Conservation (phyloP, 2,329 filamentous ascomycete genomes). For the Hirsutella rhossiliensis region DNA sequence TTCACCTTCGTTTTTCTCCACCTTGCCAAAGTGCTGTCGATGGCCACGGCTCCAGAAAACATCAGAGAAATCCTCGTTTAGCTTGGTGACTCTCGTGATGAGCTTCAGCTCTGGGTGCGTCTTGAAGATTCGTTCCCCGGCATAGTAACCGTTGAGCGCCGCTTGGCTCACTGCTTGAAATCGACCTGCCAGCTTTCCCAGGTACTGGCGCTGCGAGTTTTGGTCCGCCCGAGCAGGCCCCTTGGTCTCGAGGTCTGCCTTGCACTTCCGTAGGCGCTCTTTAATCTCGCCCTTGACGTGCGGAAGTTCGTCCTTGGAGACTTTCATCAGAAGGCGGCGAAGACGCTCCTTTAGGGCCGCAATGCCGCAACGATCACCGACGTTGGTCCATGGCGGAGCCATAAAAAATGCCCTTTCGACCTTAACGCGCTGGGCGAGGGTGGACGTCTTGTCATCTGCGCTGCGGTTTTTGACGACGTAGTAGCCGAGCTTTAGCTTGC, state of each 20-base stretch:
- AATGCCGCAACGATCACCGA: slow-evolving; percentile 20
- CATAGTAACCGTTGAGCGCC: slow-evolving; percentile 24
- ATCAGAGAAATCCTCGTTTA: slow-evolving; percentile 23
- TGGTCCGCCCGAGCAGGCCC: slow-evolving; percentile 16
- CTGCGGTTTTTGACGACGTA: slow-evolving; percentile 36
- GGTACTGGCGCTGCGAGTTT: slow-evolving; percentile 19
- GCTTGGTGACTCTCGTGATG: slow-evolving; percentile 23
- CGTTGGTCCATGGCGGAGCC: slow-evolving; percentile 19
- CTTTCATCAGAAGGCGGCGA: slow-evolving; percentile 23
- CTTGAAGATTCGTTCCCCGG: slow-evolving; percentile 16
- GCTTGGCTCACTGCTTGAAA: slow-evolving; percentile 16
- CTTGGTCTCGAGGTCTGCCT: slow-evolving; percentile 12
- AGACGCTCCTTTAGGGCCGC: slow-evolving; percentile 22
- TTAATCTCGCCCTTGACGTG: slow-evolving; percentile 20
- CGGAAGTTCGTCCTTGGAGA: slow-evolving; percentile 26
- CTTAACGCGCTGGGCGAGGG: slow-evolving; percentile 15
- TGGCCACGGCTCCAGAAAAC: slow-evolving; percentile 14
- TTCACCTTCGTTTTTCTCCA: background rate
- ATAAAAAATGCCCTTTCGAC: slow-evolving; percentile 26
- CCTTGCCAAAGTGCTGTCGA: slow-evolving; percentile 1
- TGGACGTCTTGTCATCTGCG: slow-evolving; percentile 25
- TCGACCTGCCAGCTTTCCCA: slow-evolving; percentile 19
- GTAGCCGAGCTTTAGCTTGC: slow-evolving; percentile 32
- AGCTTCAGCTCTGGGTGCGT: slow-evolving; percentile 15
- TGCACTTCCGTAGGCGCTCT: slow-evolving; percentile 3